Conservation (phyloP, 306 rosid species). For the Malus fusca region DNA sequence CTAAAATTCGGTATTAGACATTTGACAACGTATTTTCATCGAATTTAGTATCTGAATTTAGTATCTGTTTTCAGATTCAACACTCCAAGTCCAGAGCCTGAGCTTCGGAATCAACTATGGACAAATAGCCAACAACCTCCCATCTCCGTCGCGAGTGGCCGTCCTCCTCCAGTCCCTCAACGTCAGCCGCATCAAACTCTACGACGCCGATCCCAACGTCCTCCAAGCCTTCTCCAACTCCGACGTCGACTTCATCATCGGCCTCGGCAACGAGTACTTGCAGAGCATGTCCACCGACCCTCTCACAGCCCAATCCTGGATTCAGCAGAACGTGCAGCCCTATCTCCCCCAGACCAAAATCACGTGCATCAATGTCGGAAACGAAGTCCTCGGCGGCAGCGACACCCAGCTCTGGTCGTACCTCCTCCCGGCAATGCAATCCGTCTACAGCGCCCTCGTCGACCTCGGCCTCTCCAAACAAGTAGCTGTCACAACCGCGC, state of each 20-base stretch:
- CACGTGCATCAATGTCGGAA: conserved; percentile 62
- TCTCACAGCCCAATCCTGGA: conserved; percentile 57
- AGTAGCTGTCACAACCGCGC: conserved; percentile 58
- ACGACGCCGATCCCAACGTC: conserved; percentile 87
- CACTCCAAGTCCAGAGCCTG: conserved; percentile 29
- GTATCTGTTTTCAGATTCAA: conserved; percentile 28
- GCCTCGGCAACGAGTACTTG: conserved; percentile 61
- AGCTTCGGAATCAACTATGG: conserved; percentile 85
- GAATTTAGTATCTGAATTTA: not conserved
- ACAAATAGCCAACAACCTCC: conserved; percentile 72
- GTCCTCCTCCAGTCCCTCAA: conserved; percentile 53
- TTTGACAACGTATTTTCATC: not conserved
- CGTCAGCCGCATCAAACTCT: conserved; percentile 65
- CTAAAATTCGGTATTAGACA: not conserved
- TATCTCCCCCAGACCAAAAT: conserved; percentile 56
- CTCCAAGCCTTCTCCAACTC: conserved; percentile 59
- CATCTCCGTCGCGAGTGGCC: conserved; percentile 52
- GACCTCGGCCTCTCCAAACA: conserved; percentile 48
- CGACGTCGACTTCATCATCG: conserved; percentile 57
- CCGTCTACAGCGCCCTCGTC: conserved; percentile 44
- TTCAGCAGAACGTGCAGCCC: conserved; percentile 46
- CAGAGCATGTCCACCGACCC: conserved; percentile 43
- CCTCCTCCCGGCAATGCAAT: conserved; percentile 75
- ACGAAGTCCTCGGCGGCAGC: conserved; percentile 50
- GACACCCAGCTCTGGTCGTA: conserved; percentile 27